Evolutionary conservation across 1,284 basidiomycete species (phyloP).

Genomic region (Marasmius sp.): DNA sequence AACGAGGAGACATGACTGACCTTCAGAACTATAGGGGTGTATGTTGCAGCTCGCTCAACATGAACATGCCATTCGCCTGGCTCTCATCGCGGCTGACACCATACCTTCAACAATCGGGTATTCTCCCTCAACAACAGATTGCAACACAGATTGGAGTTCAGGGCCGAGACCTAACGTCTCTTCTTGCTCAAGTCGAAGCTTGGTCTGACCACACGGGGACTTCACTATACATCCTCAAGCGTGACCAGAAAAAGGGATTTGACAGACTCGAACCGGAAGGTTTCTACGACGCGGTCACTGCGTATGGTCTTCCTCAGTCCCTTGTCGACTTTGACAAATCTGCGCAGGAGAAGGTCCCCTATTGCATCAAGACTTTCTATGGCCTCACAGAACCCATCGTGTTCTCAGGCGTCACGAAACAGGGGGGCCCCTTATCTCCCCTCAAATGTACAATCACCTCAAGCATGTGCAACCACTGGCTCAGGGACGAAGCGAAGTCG

Average conservation of each 20-base stretch:
- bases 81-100: neutral
- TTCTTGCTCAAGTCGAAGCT: slow-evolving; percentile 13
- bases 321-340: slow-evolving; percentile 28
- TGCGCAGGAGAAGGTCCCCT: slow-evolving; percentile 13
- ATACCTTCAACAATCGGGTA: neutral
- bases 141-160: slow-evolving; percentile 20
- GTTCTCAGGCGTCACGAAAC: slow-evolving; percentile 26
- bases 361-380: slow-evolving; percentile 16
- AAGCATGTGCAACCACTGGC: slow-evolving; percentile 25
- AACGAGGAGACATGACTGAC: neutral
- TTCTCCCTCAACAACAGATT: slow-evolving; percentile 12
- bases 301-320: slow-evolving; percentile 28
- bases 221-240: slow-evolving; percentile 3
- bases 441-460: slow-evolving; percentile 30
- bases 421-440: slow-evolving; percentile 29
- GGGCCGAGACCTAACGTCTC: slow-evolving; percentile 14
- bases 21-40: neutral
- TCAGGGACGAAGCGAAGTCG: slow-evolving; percentile 17
- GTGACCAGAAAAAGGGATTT: slow-evolving; percentile 28
- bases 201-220: slow-evolving; percentile 9
- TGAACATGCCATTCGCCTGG: neutral
- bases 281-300: slow-evolving; percentile 31
- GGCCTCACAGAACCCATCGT: slow-evolving; percentile 23
- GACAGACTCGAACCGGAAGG: slow-evolving; percentile 29
- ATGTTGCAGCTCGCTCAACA: neutral